These are phyloP conservation scores for Leptodermis oblonga DNA, from an alignment of 257 asterid genomes.

Conservation along the genomic window DNA sequence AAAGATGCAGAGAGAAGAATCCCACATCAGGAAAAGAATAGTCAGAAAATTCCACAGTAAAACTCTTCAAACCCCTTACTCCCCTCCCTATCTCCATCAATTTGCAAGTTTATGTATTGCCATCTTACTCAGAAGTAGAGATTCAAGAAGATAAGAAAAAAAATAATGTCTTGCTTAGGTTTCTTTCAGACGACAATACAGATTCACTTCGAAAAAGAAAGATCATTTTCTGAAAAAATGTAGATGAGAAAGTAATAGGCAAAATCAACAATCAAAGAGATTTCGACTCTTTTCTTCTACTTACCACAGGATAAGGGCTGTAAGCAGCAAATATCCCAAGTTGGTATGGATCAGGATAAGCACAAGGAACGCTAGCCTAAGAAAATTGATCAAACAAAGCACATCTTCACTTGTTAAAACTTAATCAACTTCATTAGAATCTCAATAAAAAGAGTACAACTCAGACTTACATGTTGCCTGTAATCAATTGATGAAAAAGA, in stretches of 20 bases:
- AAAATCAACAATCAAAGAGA: neutral
- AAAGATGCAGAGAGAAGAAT: constrained; percentile 1
- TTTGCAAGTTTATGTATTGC: neutral
- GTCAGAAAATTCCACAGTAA: neutral
- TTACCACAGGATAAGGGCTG: constrained; percentile 26
- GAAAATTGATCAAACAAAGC: neutral
- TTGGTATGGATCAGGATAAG: constrained; percentile 18
- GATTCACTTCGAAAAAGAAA: neutral
- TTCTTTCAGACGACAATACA: neutral
- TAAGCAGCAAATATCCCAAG: constrained; percentile 17
- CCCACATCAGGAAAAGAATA: neutral
- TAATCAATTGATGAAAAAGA: constrained; percentile 13
- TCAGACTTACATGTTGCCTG: constrained; percentile 19
- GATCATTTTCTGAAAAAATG: neutral
- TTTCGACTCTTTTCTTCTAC: constrained; percentile 1
- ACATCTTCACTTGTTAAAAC: neutral
- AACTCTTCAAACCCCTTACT: neutral
- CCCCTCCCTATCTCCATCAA: neutral
- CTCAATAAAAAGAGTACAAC: neutral
- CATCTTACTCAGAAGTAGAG: neutral
- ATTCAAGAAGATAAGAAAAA: neutral
- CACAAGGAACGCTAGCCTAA: constrained; percentile 21
- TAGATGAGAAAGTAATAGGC: too few species aligned
- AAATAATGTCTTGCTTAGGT: neutral
- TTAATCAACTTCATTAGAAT: neutral